These are phyloP conservation scores for Cyberlindnera xishuangbannaensis DNA, from an alignment of 805 yeast genomes.

Conservation along the genomic window DNA sequence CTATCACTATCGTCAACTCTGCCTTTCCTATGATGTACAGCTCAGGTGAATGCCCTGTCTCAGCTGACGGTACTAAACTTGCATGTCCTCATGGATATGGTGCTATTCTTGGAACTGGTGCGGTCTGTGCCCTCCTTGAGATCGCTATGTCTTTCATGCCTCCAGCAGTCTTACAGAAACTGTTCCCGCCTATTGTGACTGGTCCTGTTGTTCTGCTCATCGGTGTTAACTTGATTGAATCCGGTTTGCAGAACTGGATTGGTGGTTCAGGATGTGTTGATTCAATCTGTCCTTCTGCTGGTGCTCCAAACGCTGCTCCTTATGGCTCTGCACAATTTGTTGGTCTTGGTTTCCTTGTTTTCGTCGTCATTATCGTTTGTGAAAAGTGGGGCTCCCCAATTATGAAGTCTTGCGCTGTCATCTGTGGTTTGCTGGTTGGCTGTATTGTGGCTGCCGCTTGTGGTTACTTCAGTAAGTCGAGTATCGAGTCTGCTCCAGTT, in stretches of 20 bases:
- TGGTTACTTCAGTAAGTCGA: conserved; percentile 61
- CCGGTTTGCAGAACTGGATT: conserved; percentile 80
- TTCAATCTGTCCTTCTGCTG: conserved; percentile 39
- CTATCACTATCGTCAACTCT: conserved; percentile 71
- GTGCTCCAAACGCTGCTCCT: conserved; percentile 53
- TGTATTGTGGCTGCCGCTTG: conserved; percentile 91
- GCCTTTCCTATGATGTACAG: conserved; percentile 79
- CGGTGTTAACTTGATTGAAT: conserved; percentile 60
- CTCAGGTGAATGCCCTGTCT: conserved; percentile 60
- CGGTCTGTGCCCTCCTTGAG: conserved; percentile 71
- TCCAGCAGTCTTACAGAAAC: conserved; percentile 56
- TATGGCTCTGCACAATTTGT: conserved; percentile 88
- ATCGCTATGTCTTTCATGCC: conserved; percentile 73
- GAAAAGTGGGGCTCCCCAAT: conserved; percentile 92
- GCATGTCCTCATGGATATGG: conserved; percentile 93
- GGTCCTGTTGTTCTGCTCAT: conserved; percentile 89
- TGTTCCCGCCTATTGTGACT: conserved; percentile 87
- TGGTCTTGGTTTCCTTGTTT: conserved; percentile 84
- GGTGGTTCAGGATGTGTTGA: conserved; percentile 72
- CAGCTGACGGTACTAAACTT: conserved; percentile 55
- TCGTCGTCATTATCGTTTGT: conserved; percentile 61
- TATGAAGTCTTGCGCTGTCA: conserved; percentile 91
- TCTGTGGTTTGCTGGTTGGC: conserved; percentile 77
- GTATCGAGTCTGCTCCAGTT: conserved; percentile 68
- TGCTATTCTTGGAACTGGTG: conserved; percentile 75